phyloP scores from a whole-genome alignment of 75 land plant species.

The Pinus albicaulis region DNA sequence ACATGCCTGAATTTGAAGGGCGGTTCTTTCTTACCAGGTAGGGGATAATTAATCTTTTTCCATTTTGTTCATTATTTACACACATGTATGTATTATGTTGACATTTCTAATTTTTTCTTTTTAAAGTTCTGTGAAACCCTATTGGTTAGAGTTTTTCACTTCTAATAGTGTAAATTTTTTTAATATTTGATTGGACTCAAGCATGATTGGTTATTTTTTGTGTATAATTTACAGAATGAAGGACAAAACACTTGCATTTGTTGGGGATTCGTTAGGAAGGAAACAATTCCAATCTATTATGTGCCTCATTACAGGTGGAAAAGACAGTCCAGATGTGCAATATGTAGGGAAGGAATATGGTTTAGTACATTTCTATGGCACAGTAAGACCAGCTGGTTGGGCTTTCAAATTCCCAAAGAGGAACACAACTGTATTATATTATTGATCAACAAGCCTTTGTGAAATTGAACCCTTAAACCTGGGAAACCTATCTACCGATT shows the following conservation, averaged over 20 bases:
- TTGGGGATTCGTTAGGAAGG: slow-evolving; percentile 90
- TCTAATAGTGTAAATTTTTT: too few relatives aligned
- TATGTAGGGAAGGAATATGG: slow-evolving; percentile 60
- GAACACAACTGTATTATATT: slow-evolving; percentile 80
- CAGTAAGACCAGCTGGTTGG: slow-evolving; percentile 69
- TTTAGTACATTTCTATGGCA: slow-evolving; percentile 48
- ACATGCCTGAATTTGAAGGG: slow-evolving; percentile 65
- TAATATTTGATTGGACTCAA: slow-evolving; percentile 65
- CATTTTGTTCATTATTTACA: background rate
- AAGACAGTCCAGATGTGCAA: slow-evolving; percentile 31
- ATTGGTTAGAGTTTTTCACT: background rate
- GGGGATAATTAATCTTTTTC: background rate
- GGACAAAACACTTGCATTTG: slow-evolving; percentile 77
- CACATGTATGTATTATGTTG: background rate
- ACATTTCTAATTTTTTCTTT: background rate
- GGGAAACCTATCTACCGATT: slow-evolving; percentile 24
- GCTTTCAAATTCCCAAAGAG: slow-evolving; percentile 65
- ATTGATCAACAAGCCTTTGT: slow-evolving; percentile 86
- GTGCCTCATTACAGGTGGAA: slow-evolving; percentile 84
- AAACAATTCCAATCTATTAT: slow-evolving; percentile 93
- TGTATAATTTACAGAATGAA: slow-evolving; percentile 72
- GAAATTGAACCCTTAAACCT: slow-evolving; percentile 48
- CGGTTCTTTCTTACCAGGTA: slow-evolving; percentile 60
- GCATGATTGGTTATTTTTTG: slow-evolving; percentile 86
- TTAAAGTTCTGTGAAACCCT: background rate